These are phyloP conservation scores for Serendipita sp. DNA, from an alignment of 768 basidiomycete genomes.

Conservation along the genomic window DNA sequence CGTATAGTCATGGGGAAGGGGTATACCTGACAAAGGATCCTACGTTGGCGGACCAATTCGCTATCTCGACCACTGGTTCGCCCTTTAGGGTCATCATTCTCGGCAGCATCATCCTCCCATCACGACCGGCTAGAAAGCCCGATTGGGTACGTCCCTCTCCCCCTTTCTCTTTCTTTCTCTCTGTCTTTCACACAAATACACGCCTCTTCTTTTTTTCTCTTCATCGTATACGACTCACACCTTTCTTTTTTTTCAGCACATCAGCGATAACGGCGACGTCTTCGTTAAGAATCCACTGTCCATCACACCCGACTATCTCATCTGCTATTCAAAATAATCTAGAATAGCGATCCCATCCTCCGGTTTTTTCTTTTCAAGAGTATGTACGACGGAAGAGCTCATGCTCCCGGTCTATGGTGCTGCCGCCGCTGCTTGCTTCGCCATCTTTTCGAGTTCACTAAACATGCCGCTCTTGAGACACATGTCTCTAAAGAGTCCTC, in stretches of 20 bases:
- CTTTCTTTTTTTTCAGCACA: background rate
- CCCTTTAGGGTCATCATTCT: slow-evolving; percentile 53
- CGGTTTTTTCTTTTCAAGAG: background rate
- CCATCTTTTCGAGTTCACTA: slow-evolving; percentile 41
- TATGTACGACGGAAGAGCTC: background rate
- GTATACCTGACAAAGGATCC: slow-evolving; percentile 50
- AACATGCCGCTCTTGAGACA: slow-evolving; percentile 56
- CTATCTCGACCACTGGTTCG: slow-evolving; percentile 52
- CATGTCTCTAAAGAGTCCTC: slow-evolving; percentile 49
- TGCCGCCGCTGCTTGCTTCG: slow-evolving; percentile 21
- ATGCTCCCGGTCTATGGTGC: background rate
- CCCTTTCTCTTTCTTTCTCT: background rate
- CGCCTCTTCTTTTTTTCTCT: too few relatives aligned
- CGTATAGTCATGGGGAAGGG: slow-evolving; percentile 45
- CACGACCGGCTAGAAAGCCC: background rate
- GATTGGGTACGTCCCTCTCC: background rate
- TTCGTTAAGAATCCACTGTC: background rate
- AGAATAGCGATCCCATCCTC: background rate
- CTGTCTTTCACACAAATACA: background rate
- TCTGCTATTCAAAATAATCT: background rate
- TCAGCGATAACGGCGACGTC: background rate
- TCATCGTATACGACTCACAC: background rate
- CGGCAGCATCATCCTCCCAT: slow-evolving; percentile 34
- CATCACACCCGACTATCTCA: slow-evolving; percentile 2
- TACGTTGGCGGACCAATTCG: slow-evolving; percentile 37